Evolutionary conservation across 192 early-diverging fungal genomes (phyloP).

Genomic region (Rhizoclosmatium sp.): DNA sequence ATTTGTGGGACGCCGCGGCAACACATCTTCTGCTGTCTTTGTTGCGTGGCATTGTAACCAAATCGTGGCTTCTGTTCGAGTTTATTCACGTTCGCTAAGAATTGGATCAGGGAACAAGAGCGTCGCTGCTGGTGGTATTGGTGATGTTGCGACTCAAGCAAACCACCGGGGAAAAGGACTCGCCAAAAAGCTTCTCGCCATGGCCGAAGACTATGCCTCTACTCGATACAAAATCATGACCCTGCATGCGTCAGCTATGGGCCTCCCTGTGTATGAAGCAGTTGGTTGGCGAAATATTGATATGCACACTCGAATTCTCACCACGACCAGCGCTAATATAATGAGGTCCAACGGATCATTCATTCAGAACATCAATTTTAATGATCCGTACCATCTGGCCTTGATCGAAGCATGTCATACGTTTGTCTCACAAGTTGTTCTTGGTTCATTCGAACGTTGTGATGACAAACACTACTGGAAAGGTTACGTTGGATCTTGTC

Average conservation of each 20-base stretch:
- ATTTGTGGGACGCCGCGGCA: no score
- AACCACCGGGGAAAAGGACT: conserved; percentile 21
- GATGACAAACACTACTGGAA: conserved; percentile 11
- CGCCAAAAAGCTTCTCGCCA: background rate
- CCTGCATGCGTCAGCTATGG: conserved; percentile 3
- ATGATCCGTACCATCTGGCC: background rate
- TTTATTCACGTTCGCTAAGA: conserved; percentile 59
- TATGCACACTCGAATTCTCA: background rate
- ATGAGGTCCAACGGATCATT: background rate
- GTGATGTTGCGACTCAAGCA: conserved; percentile 6
- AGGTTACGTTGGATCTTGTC: conserved; percentile 12
- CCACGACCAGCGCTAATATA: background rate
- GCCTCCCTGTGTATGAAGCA: conserved; percentile 6
- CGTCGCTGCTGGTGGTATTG: conserved; percentile 33
- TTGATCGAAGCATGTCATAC: background rate
- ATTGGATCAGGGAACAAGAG: conserved; percentile 66
- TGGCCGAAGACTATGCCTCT: background rate
- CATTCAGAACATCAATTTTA: background rate
- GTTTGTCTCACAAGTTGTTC: background rate
- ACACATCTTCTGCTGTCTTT: background rate
- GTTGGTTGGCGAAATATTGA: background rate
- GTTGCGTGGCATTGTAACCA: background rate
- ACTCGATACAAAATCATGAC: background rate
- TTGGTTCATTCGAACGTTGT: background rate
- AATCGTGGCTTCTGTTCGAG: conserved; percentile 64